Percentiles rank a stretch among this genome's conserved stretches.
phyloP scores from a whole-genome alignment of 1,284 basidiomycete genomes.

The Bondarzewia mesenterica region DNA sequence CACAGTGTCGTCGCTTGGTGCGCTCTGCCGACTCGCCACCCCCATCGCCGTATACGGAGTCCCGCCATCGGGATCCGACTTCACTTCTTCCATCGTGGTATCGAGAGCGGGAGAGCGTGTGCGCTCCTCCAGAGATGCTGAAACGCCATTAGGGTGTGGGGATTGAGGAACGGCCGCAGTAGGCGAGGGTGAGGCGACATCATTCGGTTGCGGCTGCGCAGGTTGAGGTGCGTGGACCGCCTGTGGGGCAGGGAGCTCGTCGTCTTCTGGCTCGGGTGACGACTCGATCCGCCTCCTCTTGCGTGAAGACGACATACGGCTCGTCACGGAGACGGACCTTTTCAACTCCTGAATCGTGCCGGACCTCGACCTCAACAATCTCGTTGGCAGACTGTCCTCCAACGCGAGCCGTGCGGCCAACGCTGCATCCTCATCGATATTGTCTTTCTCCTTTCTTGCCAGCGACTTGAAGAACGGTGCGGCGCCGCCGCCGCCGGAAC shows the following conservation, averaged over 20 bases:
- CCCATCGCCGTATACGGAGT: conserved; percentile 40
- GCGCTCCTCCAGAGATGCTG: too few relatives aligned
- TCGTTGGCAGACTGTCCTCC: conserved; percentile 27
- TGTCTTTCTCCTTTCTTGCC: conserved; percentile 2
- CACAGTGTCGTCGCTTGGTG: conserved; percentile 49
- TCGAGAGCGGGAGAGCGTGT: neutral
- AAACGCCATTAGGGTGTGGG: neutral
- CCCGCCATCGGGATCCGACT: conserved; percentile 39
- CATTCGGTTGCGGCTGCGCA: conserved; percentile 3
- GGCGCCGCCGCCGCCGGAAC: neutral
- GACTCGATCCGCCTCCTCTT: conserved; percentile 42
- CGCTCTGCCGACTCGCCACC: conserved; percentile 44
- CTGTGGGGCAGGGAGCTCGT: conserved; percentile 5
- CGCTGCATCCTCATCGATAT: conserved; percentile 28
- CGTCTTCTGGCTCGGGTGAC: conserved; percentile 26
- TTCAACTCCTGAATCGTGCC: conserved; percentile 18
- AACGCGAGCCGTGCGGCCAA: conserved; percentile 29
- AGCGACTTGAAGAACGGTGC: neutral
- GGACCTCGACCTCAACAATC: conserved; percentile 23
- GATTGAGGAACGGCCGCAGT: neutral
- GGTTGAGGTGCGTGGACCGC: neutral
- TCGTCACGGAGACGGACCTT: conserved; percentile 9
- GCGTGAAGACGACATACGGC: conserved; percentile 19
- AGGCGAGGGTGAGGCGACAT: neutral
- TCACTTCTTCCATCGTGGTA: conserved; percentile 24